These are phyloP conservation scores for Mucor lusitanicus DNA, from an alignment of 371 early-diverging fungal species.

Conservation along the genomic window DNA sequence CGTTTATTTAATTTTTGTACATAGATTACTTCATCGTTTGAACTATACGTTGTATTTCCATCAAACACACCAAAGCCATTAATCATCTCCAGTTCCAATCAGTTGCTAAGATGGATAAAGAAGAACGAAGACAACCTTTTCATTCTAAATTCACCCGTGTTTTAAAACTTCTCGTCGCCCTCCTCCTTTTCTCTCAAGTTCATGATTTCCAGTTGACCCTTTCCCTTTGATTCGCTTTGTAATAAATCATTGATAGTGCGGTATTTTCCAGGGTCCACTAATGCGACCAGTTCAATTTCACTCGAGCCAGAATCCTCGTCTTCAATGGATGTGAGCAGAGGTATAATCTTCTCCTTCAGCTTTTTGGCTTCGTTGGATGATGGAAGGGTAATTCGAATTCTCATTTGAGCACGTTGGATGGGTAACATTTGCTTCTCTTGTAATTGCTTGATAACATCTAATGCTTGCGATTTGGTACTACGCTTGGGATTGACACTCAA, in stretches of 20 bases:
- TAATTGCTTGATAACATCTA: conserved; percentile 91
- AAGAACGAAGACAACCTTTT: conserved; percentile 71
- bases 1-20: not conserved
- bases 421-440: conserved; percentile 87
- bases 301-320: conserved; percentile 82
- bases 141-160: conserved; percentile 65
- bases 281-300: conserved; percentile 81
- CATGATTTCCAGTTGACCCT: conserved; percentile 86
- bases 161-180: conserved; percentile 71
- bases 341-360: conserved; percentile 75
- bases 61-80: conserved; percentile 68
- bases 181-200: conserved; percentile 81
- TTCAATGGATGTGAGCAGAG: conserved; percentile 75
- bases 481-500: conserved; percentile 85
- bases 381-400: conserved; percentile 74
- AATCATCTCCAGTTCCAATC: conserved; percentile 63
- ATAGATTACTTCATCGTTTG: conserved; percentile 70
- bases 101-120: conserved; percentile 74
- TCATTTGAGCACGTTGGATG: conserved; percentile 94
- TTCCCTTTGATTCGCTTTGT: conserved; percentile 81
- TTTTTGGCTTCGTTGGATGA: conserved; percentile 85
- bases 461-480: conserved; percentile 84
- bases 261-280: conserved; percentile 95
- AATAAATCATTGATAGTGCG: conserved; percentile 80
- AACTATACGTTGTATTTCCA: conserved; percentile 75